Conservation (phyloP, 345 rosid genomes). For the Ceriops tagal region DNA sequence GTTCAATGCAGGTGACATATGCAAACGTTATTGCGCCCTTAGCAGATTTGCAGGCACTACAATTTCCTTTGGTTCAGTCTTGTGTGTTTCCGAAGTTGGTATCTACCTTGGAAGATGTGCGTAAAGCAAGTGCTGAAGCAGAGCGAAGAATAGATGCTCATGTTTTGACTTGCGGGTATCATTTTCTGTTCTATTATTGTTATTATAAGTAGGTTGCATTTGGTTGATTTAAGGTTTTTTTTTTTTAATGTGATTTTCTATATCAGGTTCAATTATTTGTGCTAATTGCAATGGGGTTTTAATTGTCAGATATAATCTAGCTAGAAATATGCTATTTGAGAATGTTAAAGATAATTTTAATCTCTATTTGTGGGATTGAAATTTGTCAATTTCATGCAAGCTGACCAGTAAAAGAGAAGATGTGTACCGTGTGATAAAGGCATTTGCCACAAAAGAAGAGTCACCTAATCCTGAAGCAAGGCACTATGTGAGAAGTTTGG, state of each 20-base stretch:
- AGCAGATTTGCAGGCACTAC: constrained; percentile 73
- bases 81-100: constrained; percentile 74
- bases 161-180: constrained; percentile 63
- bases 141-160: constrained; percentile 71
- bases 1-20: constrained; percentile 57
- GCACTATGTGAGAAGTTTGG: constrained; percentile 64
- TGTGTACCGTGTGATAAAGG: constrained; percentile 64
- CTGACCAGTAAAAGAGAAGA: constrained; percentile 77
- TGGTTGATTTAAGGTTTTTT: neutral
- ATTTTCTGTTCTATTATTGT: constrained; percentile 6
- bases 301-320: too few species aligned
- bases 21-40: constrained; percentile 65
- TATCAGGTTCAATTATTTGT: neutral
- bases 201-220: neutral
- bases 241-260: neutral
- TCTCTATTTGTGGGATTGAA: constrained; percentile 21
- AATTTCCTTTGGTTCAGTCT: constrained; percentile 65
- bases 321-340: neutral
- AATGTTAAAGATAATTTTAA: neutral
- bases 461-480: constrained; percentile 52
- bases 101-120: constrained; percentile 49
- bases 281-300: neutral
- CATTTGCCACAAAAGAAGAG: constrained; percentile 62
- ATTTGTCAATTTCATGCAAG: constrained; percentile 32
- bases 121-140: constrained; percentile 78